Evolutionary conservation across 345 rosid genomes (phyloP), one percentile per base, ranked within the genome.

Genomic region (Syzygium grande): DNA sequence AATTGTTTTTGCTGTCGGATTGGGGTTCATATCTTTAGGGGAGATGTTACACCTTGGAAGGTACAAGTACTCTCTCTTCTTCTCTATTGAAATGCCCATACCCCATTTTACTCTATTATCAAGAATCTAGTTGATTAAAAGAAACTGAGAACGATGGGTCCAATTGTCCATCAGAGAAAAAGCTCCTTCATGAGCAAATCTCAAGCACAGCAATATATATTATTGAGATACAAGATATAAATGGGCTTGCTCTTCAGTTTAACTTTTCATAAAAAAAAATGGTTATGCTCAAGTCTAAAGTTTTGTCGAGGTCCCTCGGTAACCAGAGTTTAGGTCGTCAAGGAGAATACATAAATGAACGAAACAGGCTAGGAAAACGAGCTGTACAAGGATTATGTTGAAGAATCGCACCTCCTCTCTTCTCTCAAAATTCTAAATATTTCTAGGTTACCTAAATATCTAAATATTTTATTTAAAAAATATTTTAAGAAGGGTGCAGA

Each of bases 11-110:
- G 92, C 97, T 43, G 94, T 87, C 22, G 91, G 85, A 7, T 53
- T 86, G 22, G 96, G 97, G 73, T 87, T 89, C 77, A 85, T 92
- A 86, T 93, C 88, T 88, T 59, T 88, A 13, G 92, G 95, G 51
- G 95, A 93, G 87, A 87, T 90, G 11, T 88, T 93, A 89, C 91
- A 89, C 89, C 92, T 94, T 86, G 97, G 94, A 55, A 92, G 95
- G 97, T 95, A 86, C 15, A 27, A 16, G 4, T 25, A 52, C 22
- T 78, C n/a, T 27, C 63, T 52, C 19, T 14, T 58, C 27, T 63
- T 52, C 53, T 51, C 25, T 2, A 7, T 27, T 30, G 41, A 46
- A 68, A 68, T 68, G 43, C 11, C 46, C 46, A 4, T 38, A 34
- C 23, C 79, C 46, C 46, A 34, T 34, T 25, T 4, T 68, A 30